A percentile compares a stretch with the other conserved stretches of the same genome.
These are phyloP conservation scores for Arxiozyma telluris DNA, from an alignment of 1,139 yeast genomes.

Conservation along the genomic window DNA sequence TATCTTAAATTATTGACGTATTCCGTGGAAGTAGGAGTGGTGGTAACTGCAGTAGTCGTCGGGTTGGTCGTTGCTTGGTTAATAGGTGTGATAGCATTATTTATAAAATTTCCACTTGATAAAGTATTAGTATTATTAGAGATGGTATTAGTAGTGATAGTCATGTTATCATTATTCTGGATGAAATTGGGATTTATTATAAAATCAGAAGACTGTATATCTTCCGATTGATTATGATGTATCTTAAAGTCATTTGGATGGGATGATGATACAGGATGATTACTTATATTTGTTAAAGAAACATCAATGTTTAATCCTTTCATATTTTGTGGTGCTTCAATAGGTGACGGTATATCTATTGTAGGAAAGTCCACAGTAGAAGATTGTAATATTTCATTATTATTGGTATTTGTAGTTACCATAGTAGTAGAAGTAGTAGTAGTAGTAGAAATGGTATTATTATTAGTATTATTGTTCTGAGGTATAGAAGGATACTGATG, in stretches of 20 bases:
- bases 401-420: not conserved
- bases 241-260: not conserved
- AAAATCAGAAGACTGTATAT: not conserved
- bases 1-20: conserved; percentile 31
- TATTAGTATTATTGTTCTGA: not conserved
- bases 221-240: not conserved
- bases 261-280: not conserved
- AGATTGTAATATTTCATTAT: not conserved
- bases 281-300: not conserved
- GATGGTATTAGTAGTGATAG: not conserved
- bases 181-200: not conserved
- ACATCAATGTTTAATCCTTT: not conserved
- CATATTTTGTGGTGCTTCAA: conserved; percentile 7
- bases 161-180: not conserved
- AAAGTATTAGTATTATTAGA: not conserved
- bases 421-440: no score
- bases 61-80: not conserved
- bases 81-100: not conserved
- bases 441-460: no score
- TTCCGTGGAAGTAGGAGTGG: conserved; percentile 14
- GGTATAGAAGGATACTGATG: not conserved
- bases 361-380: conserved; percentile 4
- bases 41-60: not conserved
- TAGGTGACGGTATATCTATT: conserved; percentile 11
- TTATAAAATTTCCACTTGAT: not conserved